Percentiles rank a stretch among this genome's conserved stretches.
Evolutionary conservation across 2,329 filamentous ascomycete genomes (phyloP).

Genomic region (Zasmidium angulare): DNA sequence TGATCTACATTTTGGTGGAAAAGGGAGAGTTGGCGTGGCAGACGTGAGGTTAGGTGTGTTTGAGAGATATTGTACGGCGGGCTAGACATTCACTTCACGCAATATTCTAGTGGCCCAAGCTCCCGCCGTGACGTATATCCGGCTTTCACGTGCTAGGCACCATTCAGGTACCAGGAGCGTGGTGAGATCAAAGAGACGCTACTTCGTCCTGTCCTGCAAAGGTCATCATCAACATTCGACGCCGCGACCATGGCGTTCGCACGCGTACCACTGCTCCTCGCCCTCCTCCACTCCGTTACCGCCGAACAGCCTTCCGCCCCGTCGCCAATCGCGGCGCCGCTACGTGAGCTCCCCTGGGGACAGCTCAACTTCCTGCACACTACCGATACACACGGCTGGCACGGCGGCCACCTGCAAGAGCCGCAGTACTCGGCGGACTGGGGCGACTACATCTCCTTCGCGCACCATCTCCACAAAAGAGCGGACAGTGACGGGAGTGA

Average conservation of each 20-base stretch:
- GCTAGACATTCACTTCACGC: neutral
- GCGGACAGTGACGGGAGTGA: conserved; percentile 79
- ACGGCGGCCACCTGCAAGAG: conserved; percentile 88
- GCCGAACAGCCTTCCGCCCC: conserved; percentile 75
- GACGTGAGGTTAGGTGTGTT: neutral
- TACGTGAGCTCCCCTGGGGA: conserved; percentile 86
- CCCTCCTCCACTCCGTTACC: conserved; percentile 24
- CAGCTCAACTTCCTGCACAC: conserved; percentile 94
- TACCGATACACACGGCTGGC: conserved; percentile 93
- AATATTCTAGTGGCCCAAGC: neutral
- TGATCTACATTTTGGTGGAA: too few species aligned
- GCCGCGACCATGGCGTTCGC: conserved; percentile 9
- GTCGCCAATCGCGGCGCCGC: conserved; percentile 73
- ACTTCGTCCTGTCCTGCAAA: neutral
- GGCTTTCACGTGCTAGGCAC: neutral
- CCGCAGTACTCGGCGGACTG: conserved; percentile 93
- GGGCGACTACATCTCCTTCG: conserved; percentile 96
- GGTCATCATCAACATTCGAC: neutral
- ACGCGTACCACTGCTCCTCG: conserved; percentile 20
- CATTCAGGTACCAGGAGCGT: neutral
- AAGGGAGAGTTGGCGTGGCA: too few species aligned
- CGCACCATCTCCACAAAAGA: conserved; percentile 73
- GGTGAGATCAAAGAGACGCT: neutral
- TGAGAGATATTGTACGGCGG: neutral
- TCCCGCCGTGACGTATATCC: neutral